Conservation (phyloP, 176 grass and related monocot genomes). For the Hyparrhenia diplandra region DNA sequence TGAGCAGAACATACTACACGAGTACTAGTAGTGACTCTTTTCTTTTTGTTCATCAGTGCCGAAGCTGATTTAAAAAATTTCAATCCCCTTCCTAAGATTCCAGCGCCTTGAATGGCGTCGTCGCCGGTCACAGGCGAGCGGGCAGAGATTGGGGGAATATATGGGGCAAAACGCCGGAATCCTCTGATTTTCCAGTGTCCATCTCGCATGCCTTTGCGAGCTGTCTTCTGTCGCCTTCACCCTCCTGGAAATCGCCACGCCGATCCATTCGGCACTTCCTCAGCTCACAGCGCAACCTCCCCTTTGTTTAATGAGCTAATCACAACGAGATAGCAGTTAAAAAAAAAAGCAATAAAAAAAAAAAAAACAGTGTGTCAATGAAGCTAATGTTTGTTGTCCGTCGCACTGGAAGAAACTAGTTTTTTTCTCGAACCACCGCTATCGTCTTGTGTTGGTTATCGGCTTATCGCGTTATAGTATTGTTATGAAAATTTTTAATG, state of each 20-base stretch:
- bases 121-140: background rate
- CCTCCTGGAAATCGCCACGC: background rate
- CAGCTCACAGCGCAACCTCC: background rate
- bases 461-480: too few relatives aligned
- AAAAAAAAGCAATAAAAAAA: background rate
- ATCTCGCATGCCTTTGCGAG: slow-evolving; percentile 21
- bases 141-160: slow-evolving; percentile 31
- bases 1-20: background rate
- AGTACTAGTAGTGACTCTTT: background rate
- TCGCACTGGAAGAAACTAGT: background rate
- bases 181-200: slow-evolving; percentile 8
- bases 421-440: background rate
- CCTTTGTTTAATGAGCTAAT: background rate
- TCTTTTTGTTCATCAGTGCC: background rate
- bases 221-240: slow-evolving; percentile 20
- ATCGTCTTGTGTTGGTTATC: background rate
- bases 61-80: background rate
- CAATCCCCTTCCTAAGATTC: background rate
- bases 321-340: background rate
- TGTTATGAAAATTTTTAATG: too few relatives aligned
- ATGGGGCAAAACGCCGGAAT: slow-evolving; percentile 21
- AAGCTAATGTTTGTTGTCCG: background rate
- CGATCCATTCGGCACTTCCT: background rate
- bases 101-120: background rate
- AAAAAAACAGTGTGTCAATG: background rate